Conservation (phyloP, 1,284 basidiomycete species). For the Ganoderma leucocontextum region DNA sequence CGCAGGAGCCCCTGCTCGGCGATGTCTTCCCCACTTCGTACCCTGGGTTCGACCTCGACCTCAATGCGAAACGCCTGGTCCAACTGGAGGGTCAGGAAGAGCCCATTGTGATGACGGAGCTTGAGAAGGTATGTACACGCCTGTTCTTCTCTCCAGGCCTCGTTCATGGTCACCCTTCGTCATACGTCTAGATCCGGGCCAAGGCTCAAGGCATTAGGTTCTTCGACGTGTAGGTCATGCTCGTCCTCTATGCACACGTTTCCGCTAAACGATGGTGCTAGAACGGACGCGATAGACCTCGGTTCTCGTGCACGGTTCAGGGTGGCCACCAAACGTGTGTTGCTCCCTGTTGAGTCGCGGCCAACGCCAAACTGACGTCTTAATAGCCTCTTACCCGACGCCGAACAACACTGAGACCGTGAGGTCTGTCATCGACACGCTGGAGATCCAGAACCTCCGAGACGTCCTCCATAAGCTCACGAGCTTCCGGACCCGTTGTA, state of each 20-base stretch:
- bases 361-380: constrained; percentile 1
- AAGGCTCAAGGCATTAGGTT: constrained; percentile 82
- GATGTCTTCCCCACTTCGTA: constrained; percentile 30
- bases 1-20: constrained; percentile 33
- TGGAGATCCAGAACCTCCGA: constrained; percentile 73
- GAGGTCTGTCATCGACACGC: constrained; percentile 65
- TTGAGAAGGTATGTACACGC: constrained; percentile 69
- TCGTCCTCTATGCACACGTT: background rate
- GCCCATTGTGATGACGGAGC: constrained; percentile 83
- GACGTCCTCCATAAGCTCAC: constrained; percentile 79
- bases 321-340: constrained; percentile 49
- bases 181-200: constrained; percentile 67
- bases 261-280: constrained; percentile 43
- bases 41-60: constrained; percentile 65
- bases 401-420: constrained; percentile 69
- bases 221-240: constrained; percentile 81
- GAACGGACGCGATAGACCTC: constrained; percentile 78
- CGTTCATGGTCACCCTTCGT: constrained; percentile 30
- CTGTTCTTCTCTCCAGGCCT: constrained; percentile 14
- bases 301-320: constrained; percentile 54
- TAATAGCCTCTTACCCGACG: constrained; percentile 52
- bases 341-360: constrained; percentile 12
- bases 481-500: constrained; percentile 77
- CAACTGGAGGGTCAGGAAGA: constrained; percentile 69
- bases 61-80: constrained; percentile 77